phyloP scores from a whole-genome alignment of 2,329 filamentous ascomycete genomes.

The Ophiostoma piceae region DNA sequence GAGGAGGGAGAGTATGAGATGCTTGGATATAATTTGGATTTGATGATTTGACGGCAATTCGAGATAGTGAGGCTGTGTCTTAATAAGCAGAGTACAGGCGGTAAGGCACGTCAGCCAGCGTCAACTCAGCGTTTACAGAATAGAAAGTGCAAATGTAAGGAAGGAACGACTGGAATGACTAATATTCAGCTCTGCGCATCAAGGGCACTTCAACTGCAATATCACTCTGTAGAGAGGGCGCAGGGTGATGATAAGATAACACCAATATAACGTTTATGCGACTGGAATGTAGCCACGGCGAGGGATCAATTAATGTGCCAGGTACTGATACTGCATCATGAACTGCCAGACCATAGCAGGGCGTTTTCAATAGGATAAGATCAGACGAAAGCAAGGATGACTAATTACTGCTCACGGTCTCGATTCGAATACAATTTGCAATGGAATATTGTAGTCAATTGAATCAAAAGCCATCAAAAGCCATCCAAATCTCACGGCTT shows the following conservation, averaged over 20 bases:
- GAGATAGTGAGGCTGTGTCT: slow-evolving; percentile 2
- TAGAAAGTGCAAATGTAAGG: neutral
- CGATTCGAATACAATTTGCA: neutral
- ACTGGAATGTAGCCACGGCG: neutral
- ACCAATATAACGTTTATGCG: neutral
- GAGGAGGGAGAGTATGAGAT: neutral
- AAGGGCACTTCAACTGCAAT: neutral
- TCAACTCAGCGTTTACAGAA: neutral
- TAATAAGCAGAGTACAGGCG: slow-evolving; percentile 4
- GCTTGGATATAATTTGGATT: neutral
- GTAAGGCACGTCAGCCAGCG: neutral
- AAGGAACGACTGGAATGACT: slow-evolving; percentile 8
- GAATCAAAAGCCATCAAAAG: neutral
- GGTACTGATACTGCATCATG: neutral
- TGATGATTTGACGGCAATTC: neutral
- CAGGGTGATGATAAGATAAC: neutral
- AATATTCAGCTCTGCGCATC: neutral
- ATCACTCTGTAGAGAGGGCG: neutral
- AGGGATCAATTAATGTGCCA: neutral
- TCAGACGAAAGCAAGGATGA: neutral
- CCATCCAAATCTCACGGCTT: neutral
- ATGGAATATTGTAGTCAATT: neutral
- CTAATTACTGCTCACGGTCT: neutral
- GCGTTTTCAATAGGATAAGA: neutral
- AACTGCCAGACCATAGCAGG: neutral